phyloP scores from a whole-genome alignment of 768 basidiomycete genomes.

The Boletus edulis region DNA sequence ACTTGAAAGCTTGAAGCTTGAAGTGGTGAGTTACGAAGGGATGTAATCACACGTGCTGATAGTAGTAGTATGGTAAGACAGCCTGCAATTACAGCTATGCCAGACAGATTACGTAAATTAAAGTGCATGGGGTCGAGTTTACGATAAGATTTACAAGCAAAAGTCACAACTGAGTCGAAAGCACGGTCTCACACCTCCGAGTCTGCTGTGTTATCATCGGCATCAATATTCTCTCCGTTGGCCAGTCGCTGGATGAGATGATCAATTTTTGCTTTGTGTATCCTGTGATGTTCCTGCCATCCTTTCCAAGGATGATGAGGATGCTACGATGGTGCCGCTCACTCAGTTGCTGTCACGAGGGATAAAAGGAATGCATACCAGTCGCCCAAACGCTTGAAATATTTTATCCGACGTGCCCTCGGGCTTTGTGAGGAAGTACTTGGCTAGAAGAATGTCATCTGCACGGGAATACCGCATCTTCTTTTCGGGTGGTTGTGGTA shows the following conservation, averaged over 20 bases:
- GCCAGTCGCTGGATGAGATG: constrained; percentile 64
- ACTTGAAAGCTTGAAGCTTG: too few relatives aligned
- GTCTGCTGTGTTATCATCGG: constrained; percentile 26
- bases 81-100: too few relatives aligned
- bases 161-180: constrained; percentile 1
- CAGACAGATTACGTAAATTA: not conserved
- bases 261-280: constrained; percentile 85
- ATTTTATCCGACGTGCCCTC: constrained; percentile 83
- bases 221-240: constrained; percentile 54
- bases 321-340: constrained; percentile 45
- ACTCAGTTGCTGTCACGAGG: not conserved
- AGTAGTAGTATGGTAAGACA: too few relatives aligned
- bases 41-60: too few relatives aligned
- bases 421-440: constrained; percentile 67
- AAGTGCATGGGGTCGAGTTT: not conserved
- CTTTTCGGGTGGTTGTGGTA: constrained; percentile 78
- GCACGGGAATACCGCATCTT: constrained; percentile 82
- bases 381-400: constrained; percentile 75
- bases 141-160: constrained; percentile 12
- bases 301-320: constrained; percentile 93
- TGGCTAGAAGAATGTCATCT: constrained; percentile 79
- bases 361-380: constrained; percentile 41
- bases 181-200: constrained; percentile 22
- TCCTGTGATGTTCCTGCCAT: constrained; percentile 90
- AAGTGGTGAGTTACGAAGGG: too few relatives aligned